These are phyloP conservation scores for Selaginella tamariscina DNA, from an alignment of 75 land plant genomes.

Conservation along the genomic window DNA sequence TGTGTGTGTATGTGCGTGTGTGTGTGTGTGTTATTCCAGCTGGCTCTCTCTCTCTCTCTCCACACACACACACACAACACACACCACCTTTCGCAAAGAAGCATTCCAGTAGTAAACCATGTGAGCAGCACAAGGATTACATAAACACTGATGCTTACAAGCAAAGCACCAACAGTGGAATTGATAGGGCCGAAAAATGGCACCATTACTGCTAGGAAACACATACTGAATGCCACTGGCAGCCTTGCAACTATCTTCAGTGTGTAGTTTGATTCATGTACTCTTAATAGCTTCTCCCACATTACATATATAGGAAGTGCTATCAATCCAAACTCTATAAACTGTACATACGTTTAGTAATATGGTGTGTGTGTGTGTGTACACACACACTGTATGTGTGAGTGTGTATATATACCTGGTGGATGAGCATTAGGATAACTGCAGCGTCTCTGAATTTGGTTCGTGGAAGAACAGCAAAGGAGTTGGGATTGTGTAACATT, in stretches of 20 bases:
- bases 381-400: background rate
- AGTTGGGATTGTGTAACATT: background rate
- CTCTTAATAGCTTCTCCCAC: constrained; percentile 5
- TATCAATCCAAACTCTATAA: constrained; percentile 8
- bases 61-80: background rate
- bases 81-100: background rate
- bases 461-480: background rate
- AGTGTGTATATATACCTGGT: background rate
- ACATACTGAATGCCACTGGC: background rate
- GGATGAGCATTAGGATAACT: constrained; percentile 7
- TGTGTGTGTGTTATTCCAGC: too few species aligned
- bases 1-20: background rate
- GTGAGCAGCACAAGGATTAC: constrained; percentile 6
- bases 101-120: background rate
- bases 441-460: constrained; percentile 2
- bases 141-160: background rate
- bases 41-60: too few species aligned
- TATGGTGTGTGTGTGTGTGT: background rate
- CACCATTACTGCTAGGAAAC: background rate
- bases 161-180: constrained; percentile 2
- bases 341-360: background rate
- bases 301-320: background rate
- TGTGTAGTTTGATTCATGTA: background rate
- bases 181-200: constrained; percentile 9
- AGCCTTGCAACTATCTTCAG: background rate